Evolutionary conservation across 495 filamentous ascomycete species (phyloP), one percentile per base, ranked within the genome.

Genomic region (Tuber borchii): DNA sequence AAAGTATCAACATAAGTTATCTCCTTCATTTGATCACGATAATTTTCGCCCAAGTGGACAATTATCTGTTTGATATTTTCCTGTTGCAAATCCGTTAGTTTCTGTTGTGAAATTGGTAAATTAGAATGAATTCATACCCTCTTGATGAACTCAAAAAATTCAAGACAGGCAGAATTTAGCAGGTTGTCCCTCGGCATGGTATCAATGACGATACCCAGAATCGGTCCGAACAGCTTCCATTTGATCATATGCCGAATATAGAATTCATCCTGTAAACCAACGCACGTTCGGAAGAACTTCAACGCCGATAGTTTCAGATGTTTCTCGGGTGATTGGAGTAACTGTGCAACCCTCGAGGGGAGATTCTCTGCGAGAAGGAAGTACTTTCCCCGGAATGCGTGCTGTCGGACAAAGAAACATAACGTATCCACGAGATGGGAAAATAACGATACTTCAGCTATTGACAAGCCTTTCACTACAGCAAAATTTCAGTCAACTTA

Each of bases 111-210:
- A 61, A 51, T 12, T 12, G 34, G 70, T 70, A 61, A 31, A 69
- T 37, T 17, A 51, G 69, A 40, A 76, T 75, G 69, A 51, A 45
- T 44, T 48, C 76, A 76, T 71, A 83, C 82, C 43, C 82, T 90
- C 82, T 90, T 93, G 79, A 99, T 93, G 79, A 91, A 93, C 79
- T 94, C 93, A 78, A 99, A 99, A 46, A 99, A 89, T 82, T 99
- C 95, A 20, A 98, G 87, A 84, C 93, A 97, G n/a, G 94, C 95
- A 20, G 94, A 97, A 81, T 95, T 95, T 45, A 99, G 88, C 5
- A 98, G 87, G 82, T 97, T 99, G 83, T 99, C 94, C n/a, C 93
- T 90, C 2, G 93, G 93, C 90, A 97, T 94, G 3, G 95, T 97
- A 79, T 93, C 90, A 77, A 91, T 88, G 17, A 99, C 89, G 43